Evolutionary conservation across 306 rosid species (phyloP), one percentile per base, ranked within the genome.

Genomic region (Datisca glomerata): DNA sequence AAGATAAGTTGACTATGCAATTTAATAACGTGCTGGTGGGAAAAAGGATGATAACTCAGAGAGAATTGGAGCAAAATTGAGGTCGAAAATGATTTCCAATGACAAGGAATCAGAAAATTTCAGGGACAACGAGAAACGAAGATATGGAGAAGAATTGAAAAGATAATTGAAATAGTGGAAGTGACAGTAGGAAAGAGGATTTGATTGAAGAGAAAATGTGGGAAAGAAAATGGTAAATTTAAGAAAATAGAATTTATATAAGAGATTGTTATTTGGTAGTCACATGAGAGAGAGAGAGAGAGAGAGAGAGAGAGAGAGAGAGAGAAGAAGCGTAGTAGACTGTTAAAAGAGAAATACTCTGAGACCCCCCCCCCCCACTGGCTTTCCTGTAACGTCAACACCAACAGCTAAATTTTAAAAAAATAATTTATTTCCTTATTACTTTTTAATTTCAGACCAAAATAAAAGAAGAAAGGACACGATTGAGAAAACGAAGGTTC

Each of bases 291-390:
- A 21, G 32, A 4, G 44, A 14, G 8, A 52, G 34, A 45, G 27
- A 50, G 7, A 23, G 24, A 13, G 5, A 21, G 21, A 47, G 24
- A 49, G 28, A 47, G 24, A 11, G 18, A 7, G 55, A 24, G 47
- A 47, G 50, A 45, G 50, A 47, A 44, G 59, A 57, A 38, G 52
- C 68, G 66, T 55, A 68, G 15, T 43, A 52, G 45, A 54, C 25
- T 16, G 44, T 12, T 32, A 55, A 45, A 53, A 29, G 40, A 27
- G 28, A 17, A 12, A 46, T 6, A 53, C 36, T 17, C 35, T 33
- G 27, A 32, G 61, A 31, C 37, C 34, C 21, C 15, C 14, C n/a
- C n/a, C 35, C 18, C 44, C 35, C 25, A 36, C 38, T 56, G 36
- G 18, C 52, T 43, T 56, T 45, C 61, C 52, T 56, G 51, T 53